Conservation (phyloP, 345 rosid species). For the rapeseed (Brassica napus) region Da-Ae NC_063442.1:7051001-7051500, state of each 20-base stretch:
- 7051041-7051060: constrained; percentile 93
- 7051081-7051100: constrained; percentile 90
- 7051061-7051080: constrained; percentile 82
- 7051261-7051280: constrained; percentile 39
- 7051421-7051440: constrained; percentile 99
- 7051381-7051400: constrained; percentile 88
- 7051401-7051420: constrained; percentile 99
- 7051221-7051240: constrained; percentile 29
- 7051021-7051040: constrained; percentile 81
- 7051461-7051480: constrained; percentile 92
- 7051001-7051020: constrained; percentile 82
- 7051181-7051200: constrained; percentile 99
- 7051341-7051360: constrained; percentile 99
- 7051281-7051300: constrained; percentile 90
- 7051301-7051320: constrained; percentile 98
- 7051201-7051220: constrained; percentile 95
- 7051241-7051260: not conserved
- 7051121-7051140: constrained; percentile 92
- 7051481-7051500: constrained; percentile 87
- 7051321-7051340: constrained; percentile 98
- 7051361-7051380: constrained; percentile 97
- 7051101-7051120: constrained; percentile 98
- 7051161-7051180: constrained; percentile 99
- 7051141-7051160: constrained; percentile 96
- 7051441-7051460: constrained; percentile 81